phyloP scores from a whole-genome alignment of 1,139 yeast species.

The Schwanniomyces etchellsii region DNA sequence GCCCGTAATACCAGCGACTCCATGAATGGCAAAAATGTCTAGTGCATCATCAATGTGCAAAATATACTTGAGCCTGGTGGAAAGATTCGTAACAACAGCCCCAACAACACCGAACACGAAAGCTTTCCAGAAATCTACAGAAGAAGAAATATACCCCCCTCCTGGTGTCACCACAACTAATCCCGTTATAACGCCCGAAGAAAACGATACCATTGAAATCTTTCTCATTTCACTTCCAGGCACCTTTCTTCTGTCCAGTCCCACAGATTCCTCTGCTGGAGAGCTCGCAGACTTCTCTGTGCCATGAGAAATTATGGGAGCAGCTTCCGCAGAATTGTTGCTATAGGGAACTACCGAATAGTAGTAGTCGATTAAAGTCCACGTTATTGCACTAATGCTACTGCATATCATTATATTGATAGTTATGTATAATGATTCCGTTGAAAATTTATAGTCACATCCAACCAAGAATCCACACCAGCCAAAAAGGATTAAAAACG shows the following conservation, averaged over 20 bases:
- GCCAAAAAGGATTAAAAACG: constrained; percentile 34
- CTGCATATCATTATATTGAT: constrained; percentile 33
- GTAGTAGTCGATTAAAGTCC: constrained; percentile 37
- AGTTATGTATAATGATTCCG: constrained; percentile 26
- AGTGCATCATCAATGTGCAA: constrained; percentile 39
- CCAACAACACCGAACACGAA: constrained; percentile 38
- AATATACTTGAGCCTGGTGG: constrained; percentile 38
- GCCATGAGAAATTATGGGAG: background rate
- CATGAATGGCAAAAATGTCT: constrained; percentile 44
- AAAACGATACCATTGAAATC: constrained; percentile 35
- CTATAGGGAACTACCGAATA: constrained; percentile 36
- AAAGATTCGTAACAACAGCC: constrained; percentile 29
- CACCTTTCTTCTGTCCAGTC: constrained; percentile 6
- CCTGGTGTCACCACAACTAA: constrained; percentile 42
- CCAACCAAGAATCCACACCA: constrained; percentile 45
- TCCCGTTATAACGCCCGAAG: constrained; percentile 40
- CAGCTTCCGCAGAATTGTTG: constrained; percentile 9
- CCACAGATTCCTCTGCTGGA: constrained; percentile 14
- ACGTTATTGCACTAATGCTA: constrained; percentile 29
- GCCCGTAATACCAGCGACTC: constrained; percentile 40
- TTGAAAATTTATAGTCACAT: constrained; percentile 37
- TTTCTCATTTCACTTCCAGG: constrained; percentile 19
- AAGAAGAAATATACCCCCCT: constrained; percentile 38
- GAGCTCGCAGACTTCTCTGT: constrained; percentile 8
- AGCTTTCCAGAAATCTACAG: constrained; percentile 37